phyloP scores from a whole-genome alignment of 768 basidiomycete species.

The Lentinula lateritia region DNA sequence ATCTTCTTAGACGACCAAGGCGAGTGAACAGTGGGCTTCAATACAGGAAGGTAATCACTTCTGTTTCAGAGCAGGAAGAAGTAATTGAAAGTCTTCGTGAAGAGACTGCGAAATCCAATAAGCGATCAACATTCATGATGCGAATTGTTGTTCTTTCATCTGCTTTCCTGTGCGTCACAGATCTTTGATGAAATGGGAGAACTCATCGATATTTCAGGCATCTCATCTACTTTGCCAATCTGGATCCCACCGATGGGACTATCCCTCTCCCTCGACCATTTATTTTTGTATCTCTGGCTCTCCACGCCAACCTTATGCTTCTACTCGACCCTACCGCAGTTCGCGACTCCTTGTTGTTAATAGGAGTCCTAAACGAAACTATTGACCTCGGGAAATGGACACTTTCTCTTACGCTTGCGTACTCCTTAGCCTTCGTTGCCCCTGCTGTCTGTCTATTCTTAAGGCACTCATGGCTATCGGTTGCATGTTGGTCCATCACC shows the following conservation, averaged over 20 bases:
- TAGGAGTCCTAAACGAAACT: conserved; percentile 13
- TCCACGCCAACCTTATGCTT: conserved; percentile 45
- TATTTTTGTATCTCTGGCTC: conserved; percentile 40
- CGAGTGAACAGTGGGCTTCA: background rate
- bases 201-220: conserved; percentile 30
- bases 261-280: conserved; percentile 42
- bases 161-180: conserved; percentile 34
- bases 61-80: conserved; percentile 53
- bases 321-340: conserved; percentile 35
- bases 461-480: conserved; percentile 46
- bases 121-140: conserved; percentile 32
- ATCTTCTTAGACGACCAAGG: conserved; percentile 51
- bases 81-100: conserved; percentile 43
- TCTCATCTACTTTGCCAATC: conserved; percentile 34
- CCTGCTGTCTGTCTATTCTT: conserved; percentile 45
- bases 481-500: conserved; percentile 48
- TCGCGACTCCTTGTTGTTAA: conserved; percentile 19
- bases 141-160: conserved; percentile 40
- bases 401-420: conserved; percentile 22
- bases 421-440: conserved; percentile 38
- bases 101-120: conserved; percentile 37
- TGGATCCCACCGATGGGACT: conserved; percentile 24
- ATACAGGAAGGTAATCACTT: background rate
- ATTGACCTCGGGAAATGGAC: conserved; percentile 30
- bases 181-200: background rate